phyloP scores from a whole-genome alignment of 163 green algal species.

The Chloromonas sp. region DNA sequence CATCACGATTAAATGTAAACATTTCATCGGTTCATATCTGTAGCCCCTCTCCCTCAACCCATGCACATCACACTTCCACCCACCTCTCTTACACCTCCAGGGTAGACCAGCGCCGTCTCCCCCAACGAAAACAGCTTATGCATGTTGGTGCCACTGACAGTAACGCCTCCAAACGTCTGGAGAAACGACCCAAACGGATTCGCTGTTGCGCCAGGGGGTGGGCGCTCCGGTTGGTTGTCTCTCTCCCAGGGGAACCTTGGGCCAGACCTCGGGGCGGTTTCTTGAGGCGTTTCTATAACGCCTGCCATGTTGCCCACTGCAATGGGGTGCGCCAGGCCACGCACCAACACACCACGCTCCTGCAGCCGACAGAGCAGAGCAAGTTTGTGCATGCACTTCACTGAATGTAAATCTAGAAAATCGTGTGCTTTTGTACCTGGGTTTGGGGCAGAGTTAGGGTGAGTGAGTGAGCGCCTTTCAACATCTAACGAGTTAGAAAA shows the following conservation, averaged over 20 bases:
- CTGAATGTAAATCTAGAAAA: too few species aligned
- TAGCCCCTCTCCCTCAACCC: too few species aligned
- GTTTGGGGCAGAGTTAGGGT: too few species aligned
- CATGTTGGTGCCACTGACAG: conserved; percentile 62
- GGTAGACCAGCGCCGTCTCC: conserved; percentile 81
- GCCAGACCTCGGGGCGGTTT: too few species aligned
- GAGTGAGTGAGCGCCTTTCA: too few species aligned
- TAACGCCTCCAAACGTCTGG: conserved; percentile 78
- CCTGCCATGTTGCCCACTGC: not conserved
- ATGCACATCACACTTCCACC: not conserved
- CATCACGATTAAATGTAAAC: too few species aligned
- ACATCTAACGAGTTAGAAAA: too few species aligned
- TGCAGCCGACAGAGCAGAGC: not conserved
- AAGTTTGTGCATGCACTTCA: too few species aligned
- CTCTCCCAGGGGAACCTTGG: too few species aligned
- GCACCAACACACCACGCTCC: conserved; percentile 47
- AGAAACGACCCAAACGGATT: conserved; percentile 53
- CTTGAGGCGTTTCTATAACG: too few species aligned
- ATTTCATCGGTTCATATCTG: too few species aligned
- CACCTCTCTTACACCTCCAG: conserved; percentile 43
- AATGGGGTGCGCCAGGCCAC: conserved; percentile 82
- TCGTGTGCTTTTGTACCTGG: too few species aligned
- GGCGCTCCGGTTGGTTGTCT: not conserved
- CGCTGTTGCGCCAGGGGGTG: not conserved
- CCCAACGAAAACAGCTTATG: conserved; percentile 29